These are phyloP conservation scores for Yamadazyma triangularis DNA, from an alignment of 1,139 yeast species.

Conservation along the genomic window DNA sequence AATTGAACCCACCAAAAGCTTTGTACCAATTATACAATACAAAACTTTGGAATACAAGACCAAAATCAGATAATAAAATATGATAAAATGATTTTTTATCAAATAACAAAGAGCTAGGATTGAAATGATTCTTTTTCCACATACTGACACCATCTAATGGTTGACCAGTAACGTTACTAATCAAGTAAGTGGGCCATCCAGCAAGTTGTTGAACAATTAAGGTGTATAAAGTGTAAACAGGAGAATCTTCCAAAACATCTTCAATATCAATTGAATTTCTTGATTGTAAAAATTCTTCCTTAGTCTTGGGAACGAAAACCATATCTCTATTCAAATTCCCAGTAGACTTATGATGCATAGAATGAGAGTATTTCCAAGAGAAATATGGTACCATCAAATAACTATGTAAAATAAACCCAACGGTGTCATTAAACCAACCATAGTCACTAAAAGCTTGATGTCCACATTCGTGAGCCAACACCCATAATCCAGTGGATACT, in stretches of 20 bases:
- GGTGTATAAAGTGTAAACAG: conserved; percentile 40
- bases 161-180: conserved; percentile 51
- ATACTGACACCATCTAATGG: conserved; percentile 31
- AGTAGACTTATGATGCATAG: conserved; percentile 63
- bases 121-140: conserved; percentile 40
- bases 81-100: conserved; percentile 55
- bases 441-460: conserved; percentile 60
- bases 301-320: conserved; percentile 57
- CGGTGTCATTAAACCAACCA: conserved; percentile 49
- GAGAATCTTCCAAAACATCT: conserved; percentile 53
- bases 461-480: conserved; percentile 64
- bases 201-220: conserved; percentile 50
- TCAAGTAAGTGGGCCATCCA: conserved; percentile 48
- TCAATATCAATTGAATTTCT: conserved; percentile 27
- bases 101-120: conserved; percentile 50
- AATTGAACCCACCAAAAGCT: conserved; percentile 41
- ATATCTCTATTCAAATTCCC: conserved; percentile 58
- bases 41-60: conserved; percentile 37
- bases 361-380: conserved; percentile 58
- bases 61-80: conserved; percentile 50
- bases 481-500: conserved; percentile 56
- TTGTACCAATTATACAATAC: conserved; percentile 42
- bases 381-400: conserved; percentile 57
- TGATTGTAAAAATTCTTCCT: conserved; percentile 34
- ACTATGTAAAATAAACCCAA: conserved; percentile 60